phyloP scores from a whole-genome alignment of 176 grass and related monocot species.

The Aegilops tauschii region DNA sequence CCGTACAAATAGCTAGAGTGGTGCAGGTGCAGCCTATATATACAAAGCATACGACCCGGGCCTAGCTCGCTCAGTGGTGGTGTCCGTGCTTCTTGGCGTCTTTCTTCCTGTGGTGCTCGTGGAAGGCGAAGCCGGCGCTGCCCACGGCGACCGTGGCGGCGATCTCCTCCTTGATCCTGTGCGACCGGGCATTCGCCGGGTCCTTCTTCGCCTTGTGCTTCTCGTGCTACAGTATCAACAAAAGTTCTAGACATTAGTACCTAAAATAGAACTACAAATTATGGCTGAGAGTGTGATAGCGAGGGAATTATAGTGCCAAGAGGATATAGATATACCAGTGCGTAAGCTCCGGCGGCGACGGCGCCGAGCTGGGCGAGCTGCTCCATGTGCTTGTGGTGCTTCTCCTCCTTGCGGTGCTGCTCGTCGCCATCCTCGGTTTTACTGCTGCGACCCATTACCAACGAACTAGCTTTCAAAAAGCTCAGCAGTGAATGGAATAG shows the following conservation, averaged over 20 bases:
- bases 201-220: background rate
- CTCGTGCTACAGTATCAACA: background rate
- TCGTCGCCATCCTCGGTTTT: background rate
- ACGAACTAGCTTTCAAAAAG: background rate
- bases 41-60: no score
- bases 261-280: no score
- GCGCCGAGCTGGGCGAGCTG: constrained; percentile 49
- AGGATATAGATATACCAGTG: constrained; percentile 2
- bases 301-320: no score
- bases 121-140: background rate
- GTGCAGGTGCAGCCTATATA: no score
- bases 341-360: constrained; percentile 60
- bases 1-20: no score
- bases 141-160: background rate
- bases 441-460: background rate
- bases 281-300: no score
- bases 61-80: background rate
- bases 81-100: background rate
- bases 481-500: no score
- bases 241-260: background rate
- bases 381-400: constrained; percentile 75
- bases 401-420: constrained; percentile 46
- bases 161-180: background rate
- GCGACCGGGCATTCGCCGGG: background rate
- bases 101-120: background rate